These are phyloP conservation scores for Biscogniauxia sp. DNA, from an alignment of 2,329 filamentous ascomycete genomes.

Conservation along the genomic window DNA sequence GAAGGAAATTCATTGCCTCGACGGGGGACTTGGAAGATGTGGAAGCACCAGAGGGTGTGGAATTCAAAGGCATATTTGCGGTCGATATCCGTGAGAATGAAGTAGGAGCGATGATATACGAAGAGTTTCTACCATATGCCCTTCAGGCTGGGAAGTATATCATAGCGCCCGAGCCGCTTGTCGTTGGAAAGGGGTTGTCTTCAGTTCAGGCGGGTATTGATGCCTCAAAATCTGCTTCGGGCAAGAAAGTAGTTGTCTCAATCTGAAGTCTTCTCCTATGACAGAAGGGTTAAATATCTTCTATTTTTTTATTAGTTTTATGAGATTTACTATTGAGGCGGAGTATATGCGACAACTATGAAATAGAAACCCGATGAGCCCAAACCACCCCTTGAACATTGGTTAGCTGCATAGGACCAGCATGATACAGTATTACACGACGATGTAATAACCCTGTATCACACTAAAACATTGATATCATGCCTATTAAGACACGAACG, in stretches of 20 bases:
- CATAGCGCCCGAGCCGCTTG: constrained; percentile 6
- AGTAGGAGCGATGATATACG: constrained; percentile 12
- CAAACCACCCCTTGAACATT: no score
- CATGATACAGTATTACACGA: no score
- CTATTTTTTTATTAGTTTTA: neutral
- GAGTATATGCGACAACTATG: no score
- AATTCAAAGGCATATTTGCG: constrained; percentile 3
- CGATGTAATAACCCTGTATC: no score
- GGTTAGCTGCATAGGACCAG: no score
- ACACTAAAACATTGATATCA: no score
- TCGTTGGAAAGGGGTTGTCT: constrained; percentile 11
- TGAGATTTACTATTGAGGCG: no score
- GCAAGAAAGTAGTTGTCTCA: constrained; percentile 10
- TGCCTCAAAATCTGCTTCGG: neutral
- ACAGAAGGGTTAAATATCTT: neutral
- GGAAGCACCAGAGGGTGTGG: constrained; percentile 1
- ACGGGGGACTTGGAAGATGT: constrained; percentile 2
- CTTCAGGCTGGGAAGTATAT: constrained; percentile 11
- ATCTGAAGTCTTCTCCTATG: neutral
- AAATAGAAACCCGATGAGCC: no score
- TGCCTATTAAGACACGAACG: neutral
- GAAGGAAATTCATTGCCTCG: constrained; percentile 7
- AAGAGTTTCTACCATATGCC: constrained; percentile 12
- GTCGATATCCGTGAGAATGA: constrained; percentile 12
- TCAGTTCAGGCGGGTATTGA: constrained; percentile 12